phyloP scores from a whole-genome alignment of 139 green algal genomes.

The Eudorina sp. region DNA sequence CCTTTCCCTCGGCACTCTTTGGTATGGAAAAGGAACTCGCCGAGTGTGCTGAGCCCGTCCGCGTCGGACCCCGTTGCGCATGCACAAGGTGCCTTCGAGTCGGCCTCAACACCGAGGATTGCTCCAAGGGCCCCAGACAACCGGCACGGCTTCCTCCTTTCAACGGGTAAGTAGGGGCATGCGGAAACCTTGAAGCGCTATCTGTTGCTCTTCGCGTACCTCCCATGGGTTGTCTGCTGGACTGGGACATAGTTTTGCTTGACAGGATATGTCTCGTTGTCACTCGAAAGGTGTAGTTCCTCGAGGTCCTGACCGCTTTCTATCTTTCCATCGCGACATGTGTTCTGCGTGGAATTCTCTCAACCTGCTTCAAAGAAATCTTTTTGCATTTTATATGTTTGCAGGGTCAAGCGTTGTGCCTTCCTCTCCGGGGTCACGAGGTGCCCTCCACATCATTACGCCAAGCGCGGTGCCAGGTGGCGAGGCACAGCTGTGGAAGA shows the following conservation, averaged over 20 bases:
- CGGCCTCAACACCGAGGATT: slow-evolving; percentile 4
- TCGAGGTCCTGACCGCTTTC: no score
- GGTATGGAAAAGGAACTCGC: not conserved
- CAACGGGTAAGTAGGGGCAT: not conserved
- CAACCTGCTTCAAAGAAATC: no score
- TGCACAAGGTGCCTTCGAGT: not conserved
- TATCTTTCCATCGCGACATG: no score
- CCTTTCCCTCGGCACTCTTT: not conserved
- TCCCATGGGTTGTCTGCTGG: no score
- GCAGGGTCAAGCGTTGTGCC: no score
- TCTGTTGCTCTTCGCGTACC: no score
- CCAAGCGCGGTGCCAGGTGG: slow-evolving; percentile 19
- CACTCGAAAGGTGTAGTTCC: no score
- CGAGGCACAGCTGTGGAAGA: slow-evolving; percentile 28
- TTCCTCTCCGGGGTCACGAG: not conserved
- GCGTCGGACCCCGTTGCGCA: not conserved
- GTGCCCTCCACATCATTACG: not conserved
- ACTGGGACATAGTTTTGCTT: no score
- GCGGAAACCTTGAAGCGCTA: no score
- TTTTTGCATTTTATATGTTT: no score
- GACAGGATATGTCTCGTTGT: no score
- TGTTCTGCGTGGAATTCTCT: no score
- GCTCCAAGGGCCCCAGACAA: slow-evolving; percentile 10
- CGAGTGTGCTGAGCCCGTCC: not conserved
- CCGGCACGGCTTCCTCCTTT: slow-evolving; percentile 13